Evolutionary conservation across 176 grass and related monocot species (phyloP).

Genomic region (Tillandsia leiboldiana): DNA sequence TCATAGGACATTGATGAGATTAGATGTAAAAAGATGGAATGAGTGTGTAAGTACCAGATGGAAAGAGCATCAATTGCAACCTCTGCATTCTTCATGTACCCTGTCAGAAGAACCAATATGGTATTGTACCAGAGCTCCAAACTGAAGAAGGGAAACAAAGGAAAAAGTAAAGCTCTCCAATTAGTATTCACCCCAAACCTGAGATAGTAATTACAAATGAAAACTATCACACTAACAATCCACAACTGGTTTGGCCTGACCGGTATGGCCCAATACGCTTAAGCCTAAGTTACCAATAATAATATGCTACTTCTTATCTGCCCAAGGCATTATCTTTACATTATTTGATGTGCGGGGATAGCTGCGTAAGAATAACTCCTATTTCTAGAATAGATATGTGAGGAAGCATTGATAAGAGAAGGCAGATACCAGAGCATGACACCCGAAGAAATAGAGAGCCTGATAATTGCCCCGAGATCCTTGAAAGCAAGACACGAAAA

Average conservation of each 20-base stretch:
- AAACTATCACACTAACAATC: no score
- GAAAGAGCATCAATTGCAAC: slow-evolving; percentile 83
- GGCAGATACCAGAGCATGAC: slow-evolving; percentile 75
- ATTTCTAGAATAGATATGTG: no score
- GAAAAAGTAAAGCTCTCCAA: neutral
- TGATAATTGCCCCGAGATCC: slow-evolving; percentile 40
- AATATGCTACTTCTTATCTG: no score
- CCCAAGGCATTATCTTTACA: no score
- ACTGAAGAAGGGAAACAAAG: slow-evolving; percentile 23
- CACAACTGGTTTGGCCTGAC: no score
- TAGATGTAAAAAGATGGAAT: neutral
- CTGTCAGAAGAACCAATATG: slow-evolving; percentile 69
- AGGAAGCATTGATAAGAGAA: neutral
- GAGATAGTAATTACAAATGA: neutral
- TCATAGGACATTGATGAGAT: slow-evolving; percentile 1
- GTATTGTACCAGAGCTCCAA: slow-evolving; percentile 89
- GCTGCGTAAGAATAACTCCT: no score
- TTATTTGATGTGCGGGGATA: no score
- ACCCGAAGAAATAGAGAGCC: slow-evolving; percentile 63
- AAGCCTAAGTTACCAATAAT: no score
- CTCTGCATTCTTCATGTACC: slow-evolving; percentile 72
- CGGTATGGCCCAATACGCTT: no score
- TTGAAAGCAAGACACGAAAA: slow-evolving; percentile 41
- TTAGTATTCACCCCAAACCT: neutral
- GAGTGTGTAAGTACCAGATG: slow-evolving; percentile 46